Base-by-base conservation (phyloP, 163 green algal species). In the Prototheca cutis region DNA sequence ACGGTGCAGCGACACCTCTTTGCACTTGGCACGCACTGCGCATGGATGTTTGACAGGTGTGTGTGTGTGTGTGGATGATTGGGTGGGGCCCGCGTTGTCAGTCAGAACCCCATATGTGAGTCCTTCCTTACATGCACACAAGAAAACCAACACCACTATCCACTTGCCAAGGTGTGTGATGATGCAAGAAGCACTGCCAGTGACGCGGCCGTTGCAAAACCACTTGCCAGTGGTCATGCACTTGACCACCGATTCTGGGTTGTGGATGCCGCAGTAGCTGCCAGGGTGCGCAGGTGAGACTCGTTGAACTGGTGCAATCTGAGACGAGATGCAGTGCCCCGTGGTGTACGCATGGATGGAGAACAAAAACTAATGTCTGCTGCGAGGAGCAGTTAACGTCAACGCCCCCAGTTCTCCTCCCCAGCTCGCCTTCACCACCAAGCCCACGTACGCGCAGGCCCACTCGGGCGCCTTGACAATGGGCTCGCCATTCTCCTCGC, bases 151-250 rank as follows among this genome's bases (percentile, higher is more conserved):
- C n/a, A n/a, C n/a, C n/a, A n/a, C n/a, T n/a, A n/a, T n/a, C n/a
- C n/a, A n/a, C n/a, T n/a, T n/a, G n/a, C n/a, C n/a, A 63, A 98
- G 80, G 70, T 98, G 91, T 33, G 90, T 82, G n/a, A 98, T 70
- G 66, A 95, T 91, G 75, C 90, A 95, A 2, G 86, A 93, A 28
- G 87, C 87, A 6, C 75, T 69, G 24, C 68, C 77, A 29, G 76
- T 77, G 24, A 84, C 72, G 4, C 90, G 76, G 2, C 78, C 87
- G 73, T 99, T 99, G 81, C 92, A 99, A 56, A 99, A 99, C 92
- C 92, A 99, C 64, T 96, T 96, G 47, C 80, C 79, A 24, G 76
- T 94, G n/a, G 72, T 79, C 2, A 91, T 52, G 79, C 92, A 99
- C 62, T 91, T 90, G 34, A 90, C 91, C 7, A 99, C 91, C 58